Base-by-base conservation (phyloP, 768 basidiomycete species). In the Scleroderma bovista region DNA sequence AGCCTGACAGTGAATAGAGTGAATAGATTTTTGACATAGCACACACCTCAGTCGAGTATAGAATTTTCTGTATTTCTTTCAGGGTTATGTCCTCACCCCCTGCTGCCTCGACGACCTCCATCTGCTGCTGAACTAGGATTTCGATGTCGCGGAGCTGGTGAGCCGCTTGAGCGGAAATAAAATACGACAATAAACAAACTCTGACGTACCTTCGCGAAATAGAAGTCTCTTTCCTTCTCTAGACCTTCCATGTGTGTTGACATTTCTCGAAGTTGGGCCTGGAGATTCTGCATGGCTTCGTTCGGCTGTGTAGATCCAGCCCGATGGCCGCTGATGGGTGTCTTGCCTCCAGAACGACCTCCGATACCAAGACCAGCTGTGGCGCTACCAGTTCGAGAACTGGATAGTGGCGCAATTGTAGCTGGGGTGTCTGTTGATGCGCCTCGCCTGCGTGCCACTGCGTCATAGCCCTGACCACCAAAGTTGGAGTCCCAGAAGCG, bases 221-320 rank as follows among this genome's bases (percentile, higher is more conserved):
- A 99, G 69, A 99, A 98, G 67, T 98, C 94, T 41, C 94, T 75
- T 71, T 99, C 96, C 74, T 93, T 97, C 75, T 98, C 93, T 34
- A 98, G 72, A 1, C 90, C 89, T 63, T 94, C 93, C 56, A 96
- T 72, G 61, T 91, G 87, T 0, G 73, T 66, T 32, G 81, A 80
- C 73, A 96, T 75, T 54, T 98, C 96, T 54, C 80, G 77, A 48
- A 96, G 73, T 67, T 97, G 91, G 1, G 72, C 69, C 54, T 87
- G 88, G 49, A 95, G 70, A 37, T 74, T 74, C 54, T 81, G 75
- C 7, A 93, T 63, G 24, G 80, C 77, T 56, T 88, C 88, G 56
- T 76, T 81, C 10, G 84, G 75, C 62, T 80, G 78, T 2, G 87
- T 75, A 0, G 83, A 82, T 3, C 79, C 83, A 0, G 86, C 67